phyloP scores from a whole-genome alignment of 2,329 filamentous ascomycete species.

The Ceratocystis colombiana region DNA sequence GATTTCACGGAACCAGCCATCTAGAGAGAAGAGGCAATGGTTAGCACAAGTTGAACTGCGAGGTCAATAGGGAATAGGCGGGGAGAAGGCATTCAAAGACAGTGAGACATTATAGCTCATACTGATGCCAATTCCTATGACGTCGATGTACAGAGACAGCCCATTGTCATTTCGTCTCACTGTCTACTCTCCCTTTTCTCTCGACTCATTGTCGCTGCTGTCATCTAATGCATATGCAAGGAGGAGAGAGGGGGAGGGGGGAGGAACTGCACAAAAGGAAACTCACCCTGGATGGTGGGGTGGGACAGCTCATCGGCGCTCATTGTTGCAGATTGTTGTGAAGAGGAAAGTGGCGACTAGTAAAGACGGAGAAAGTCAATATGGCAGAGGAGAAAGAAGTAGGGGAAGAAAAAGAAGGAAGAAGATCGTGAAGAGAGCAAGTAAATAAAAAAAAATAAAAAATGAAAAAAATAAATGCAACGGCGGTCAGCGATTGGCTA shows the following conservation, averaged over 20 bases:
- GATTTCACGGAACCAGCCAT: slow-evolving; percentile 99
- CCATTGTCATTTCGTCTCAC: background rate
- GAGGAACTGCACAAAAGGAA: background rate
- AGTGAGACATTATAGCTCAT: too few species aligned
- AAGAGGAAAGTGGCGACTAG: background rate
- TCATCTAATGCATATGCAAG: background rate
- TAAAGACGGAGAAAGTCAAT: background rate
- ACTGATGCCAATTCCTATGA: background rate
- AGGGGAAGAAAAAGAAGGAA: background rate
- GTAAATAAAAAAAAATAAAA: slow-evolving; percentile 15
- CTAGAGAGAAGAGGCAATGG: slow-evolving; percentile 37
- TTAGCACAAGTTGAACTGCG: slow-evolving; percentile 9
- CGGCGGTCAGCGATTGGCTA: background rate
- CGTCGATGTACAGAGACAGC: background rate
- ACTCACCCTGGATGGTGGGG: slow-evolving; percentile 49
- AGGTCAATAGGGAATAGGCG: background rate
- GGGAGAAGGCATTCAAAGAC: background rate
- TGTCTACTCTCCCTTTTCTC: background rate
- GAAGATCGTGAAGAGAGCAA: background rate
- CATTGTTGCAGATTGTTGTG: slow-evolving; percentile 34
- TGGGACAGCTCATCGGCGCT: slow-evolving; percentile 42
- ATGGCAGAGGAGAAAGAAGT: background rate
- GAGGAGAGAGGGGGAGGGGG: too few species aligned
- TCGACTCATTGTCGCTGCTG: background rate
- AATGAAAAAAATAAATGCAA: background rate